A percentile compares a stretch with the other conserved stretches of the same genome.
These are phyloP conservation scores for Saccharomyces pastorianus DNA, from an alignment of 1,139 yeast species.

Conservation along the genomic window DNA sequence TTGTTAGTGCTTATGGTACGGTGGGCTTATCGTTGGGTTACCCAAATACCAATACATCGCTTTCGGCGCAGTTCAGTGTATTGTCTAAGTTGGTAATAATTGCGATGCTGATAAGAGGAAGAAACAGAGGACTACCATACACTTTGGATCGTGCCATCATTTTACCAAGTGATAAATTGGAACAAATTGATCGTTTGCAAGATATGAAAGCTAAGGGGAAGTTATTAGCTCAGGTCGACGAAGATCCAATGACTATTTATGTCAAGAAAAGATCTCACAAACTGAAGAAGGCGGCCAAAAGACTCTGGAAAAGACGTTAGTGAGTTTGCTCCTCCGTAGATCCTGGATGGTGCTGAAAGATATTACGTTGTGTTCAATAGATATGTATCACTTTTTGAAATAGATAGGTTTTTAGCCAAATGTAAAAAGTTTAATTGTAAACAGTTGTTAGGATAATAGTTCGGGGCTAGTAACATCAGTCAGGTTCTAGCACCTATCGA, in stretches of 20 bases:
- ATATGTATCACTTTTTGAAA: no score
- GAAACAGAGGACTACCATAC: slow-evolving; percentile 94
- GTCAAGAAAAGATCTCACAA: slow-evolving; percentile 8
- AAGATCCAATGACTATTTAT: slow-evolving; percentile 17
- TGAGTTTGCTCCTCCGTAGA: neutral
- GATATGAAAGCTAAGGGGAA: slow-evolving; percentile 32
- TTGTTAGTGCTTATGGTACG: slow-evolving; percentile 91
- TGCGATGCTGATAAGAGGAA: slow-evolving; percentile 85
- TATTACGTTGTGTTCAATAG: no score
- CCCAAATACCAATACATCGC: slow-evolving; percentile 55
- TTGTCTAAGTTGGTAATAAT: slow-evolving; percentile 76
- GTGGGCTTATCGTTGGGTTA: slow-evolving; percentile 87
- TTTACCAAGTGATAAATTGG: slow-evolving; percentile 65
- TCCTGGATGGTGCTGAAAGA: no score
- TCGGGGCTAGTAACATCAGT: no score
- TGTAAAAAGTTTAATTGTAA: no score
- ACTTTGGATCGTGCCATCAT: slow-evolving; percentile 88
- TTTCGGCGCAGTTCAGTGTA: slow-evolving; percentile 63
- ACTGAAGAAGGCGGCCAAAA: neutral
- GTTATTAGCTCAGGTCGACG: slow-evolving; percentile 2
- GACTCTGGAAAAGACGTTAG: neutral
- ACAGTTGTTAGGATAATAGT: no score
- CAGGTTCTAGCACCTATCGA: no score
- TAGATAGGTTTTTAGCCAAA: no score
- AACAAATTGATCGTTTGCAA: slow-evolving; percentile 56